phyloP scores from a whole-genome alignment of 495 filamentous ascomycete genomes.

The Aspergillus heteromorphus region DNA sequence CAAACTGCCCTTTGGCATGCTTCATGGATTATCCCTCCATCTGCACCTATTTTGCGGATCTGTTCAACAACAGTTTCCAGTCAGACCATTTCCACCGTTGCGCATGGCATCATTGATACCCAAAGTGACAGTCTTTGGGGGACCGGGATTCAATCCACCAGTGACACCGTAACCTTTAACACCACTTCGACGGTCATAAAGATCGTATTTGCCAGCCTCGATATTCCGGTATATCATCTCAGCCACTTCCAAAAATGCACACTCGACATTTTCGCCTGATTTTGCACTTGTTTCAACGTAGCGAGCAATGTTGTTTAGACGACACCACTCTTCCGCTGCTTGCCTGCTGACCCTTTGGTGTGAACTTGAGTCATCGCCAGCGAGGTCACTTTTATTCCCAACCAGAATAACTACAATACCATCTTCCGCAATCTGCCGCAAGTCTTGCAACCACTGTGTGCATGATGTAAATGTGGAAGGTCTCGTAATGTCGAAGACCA shows the following conservation, averaged over 20 bases:
- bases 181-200: constrained; percentile 90
- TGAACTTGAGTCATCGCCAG: constrained; percentile 38
- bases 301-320: constrained; percentile 70
- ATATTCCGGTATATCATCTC: constrained; percentile 95
- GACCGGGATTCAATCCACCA: constrained; percentile 32
- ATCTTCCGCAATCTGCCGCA: constrained; percentile 87
- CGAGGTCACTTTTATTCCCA: constrained; percentile 88
- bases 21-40: no score
- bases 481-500: constrained; percentile 92
- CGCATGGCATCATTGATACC: constrained; percentile 52
- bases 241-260: constrained; percentile 86
- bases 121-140: constrained; percentile 50
- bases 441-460: constrained; percentile 85
- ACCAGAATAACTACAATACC: constrained; percentile 91
- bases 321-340: constrained; percentile 87
- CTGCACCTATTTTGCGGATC: no score
- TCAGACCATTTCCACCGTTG: constrained; percentile 38
- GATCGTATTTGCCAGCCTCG: constrained; percentile 84
- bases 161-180: constrained; percentile 72
- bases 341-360: constrained; percentile 69
- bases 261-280: constrained; percentile 86
- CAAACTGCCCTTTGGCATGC: no score
- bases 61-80: constrained; percentile 45
- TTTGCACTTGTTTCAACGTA: constrained; percentile 98
- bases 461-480: constrained; percentile 79